phyloP scores from a whole-genome alignment of 371 early-diverging fungal species.

The Actinomortierella ambigua region DNA sequence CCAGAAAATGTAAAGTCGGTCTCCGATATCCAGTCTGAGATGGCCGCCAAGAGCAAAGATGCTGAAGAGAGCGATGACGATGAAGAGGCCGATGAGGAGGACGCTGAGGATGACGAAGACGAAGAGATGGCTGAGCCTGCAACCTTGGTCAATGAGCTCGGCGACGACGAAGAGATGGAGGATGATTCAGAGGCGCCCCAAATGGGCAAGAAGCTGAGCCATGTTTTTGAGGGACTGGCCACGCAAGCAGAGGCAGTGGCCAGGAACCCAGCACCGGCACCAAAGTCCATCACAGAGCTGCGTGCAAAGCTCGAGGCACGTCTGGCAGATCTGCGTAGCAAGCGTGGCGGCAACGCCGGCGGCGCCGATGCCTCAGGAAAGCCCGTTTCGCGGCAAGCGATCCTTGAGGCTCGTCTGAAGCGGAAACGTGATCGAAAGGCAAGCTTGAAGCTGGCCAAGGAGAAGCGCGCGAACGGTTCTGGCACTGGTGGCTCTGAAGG shows the following conservation, averaged over 20 bases:
- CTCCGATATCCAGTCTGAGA: slow-evolving; percentile 55
- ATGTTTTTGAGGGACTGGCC: slow-evolving; percentile 39
- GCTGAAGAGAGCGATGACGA: slow-evolving; percentile 27
- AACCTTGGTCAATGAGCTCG: slow-evolving; percentile 5
- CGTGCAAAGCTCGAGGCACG: slow-evolving; percentile 73
- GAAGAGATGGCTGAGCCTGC: slow-evolving; percentile 37
- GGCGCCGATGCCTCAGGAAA: slow-evolving; percentile 44
- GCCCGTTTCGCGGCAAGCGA: slow-evolving; percentile 73
- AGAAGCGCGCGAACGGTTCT: slow-evolving; percentile 60
- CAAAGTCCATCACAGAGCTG: slow-evolving; percentile 64
- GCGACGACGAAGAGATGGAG: slow-evolving; percentile 27
- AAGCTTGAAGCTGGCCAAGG: slow-evolving; percentile 70
- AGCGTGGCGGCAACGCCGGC: slow-evolving; percentile 61
- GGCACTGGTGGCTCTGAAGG: slow-evolving; percentile 44
- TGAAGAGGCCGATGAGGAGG: slow-evolving; percentile 38
- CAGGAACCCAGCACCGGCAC: slow-evolving; percentile 45
- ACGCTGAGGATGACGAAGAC: slow-evolving; percentile 41
- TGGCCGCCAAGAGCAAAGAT: slow-evolving; percentile 28
- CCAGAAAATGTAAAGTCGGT: slow-evolving; percentile 59
- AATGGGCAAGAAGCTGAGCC: slow-evolving; percentile 41
- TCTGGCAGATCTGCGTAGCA: slow-evolving; percentile 69
- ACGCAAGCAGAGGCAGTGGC: slow-evolving; percentile 38
- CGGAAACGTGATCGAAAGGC: slow-evolving; percentile 75
- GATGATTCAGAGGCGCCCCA: slow-evolving; percentile 45
- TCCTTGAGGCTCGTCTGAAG: slow-evolving; percentile 78